A percentile compares a stretch with the other conserved stretches of the same genome.
These are phyloP conservation scores for Kazachstania bromeliacearum DNA, from an alignment of 805 yeast species.

Conservation along the genomic window DNA sequence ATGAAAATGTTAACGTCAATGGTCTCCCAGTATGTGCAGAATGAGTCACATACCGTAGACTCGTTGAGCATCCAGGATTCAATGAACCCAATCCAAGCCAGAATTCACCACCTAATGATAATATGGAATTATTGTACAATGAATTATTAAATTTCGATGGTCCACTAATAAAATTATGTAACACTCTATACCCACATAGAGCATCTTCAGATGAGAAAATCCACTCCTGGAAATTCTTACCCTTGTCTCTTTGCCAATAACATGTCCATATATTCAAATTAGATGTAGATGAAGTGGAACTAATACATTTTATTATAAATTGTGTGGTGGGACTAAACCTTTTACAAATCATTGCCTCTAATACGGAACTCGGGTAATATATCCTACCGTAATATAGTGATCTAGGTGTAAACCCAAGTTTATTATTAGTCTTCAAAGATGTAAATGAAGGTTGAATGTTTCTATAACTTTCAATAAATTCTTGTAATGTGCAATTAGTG, in stretches of 20 bases:
- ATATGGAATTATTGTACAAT: conserved; percentile 50
- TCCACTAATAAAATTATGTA: conserved; percentile 50
- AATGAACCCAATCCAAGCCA: conserved; percentile 80
- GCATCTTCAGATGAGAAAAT: conserved; percentile 79
- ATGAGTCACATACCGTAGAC: conserved; percentile 74
- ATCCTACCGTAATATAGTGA: conserved; percentile 72
- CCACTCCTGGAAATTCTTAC: conserved; percentile 58
- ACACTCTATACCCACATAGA: conserved; percentile 67
- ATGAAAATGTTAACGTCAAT: conserved; percentile 72
- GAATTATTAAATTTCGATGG: conserved; percentile 33
- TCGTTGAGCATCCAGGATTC: conserved; percentile 85
- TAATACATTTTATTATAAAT: conserved; percentile 62
- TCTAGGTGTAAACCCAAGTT: background rate
- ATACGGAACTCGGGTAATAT: conserved; percentile 75
- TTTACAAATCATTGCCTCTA: conserved; percentile 80
- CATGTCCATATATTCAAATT: conserved; percentile 52
- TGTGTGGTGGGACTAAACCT: conserved; percentile 53
- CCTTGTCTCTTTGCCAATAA: conserved; percentile 61
- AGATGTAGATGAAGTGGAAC: conserved; percentile 39
- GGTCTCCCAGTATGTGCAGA: conserved; percentile 86
- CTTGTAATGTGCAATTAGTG: too few relatives aligned
- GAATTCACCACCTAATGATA: conserved; percentile 72
- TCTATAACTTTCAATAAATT: too few relatives aligned
- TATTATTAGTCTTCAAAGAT: background rate
- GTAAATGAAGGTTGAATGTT: conserved; percentile 40